Evolutionary conservation across 176 grass and related monocot genomes (phyloP), one percentile per base, ranked within the genome.

Genomic region (Oryza glumipatula): DNA sequence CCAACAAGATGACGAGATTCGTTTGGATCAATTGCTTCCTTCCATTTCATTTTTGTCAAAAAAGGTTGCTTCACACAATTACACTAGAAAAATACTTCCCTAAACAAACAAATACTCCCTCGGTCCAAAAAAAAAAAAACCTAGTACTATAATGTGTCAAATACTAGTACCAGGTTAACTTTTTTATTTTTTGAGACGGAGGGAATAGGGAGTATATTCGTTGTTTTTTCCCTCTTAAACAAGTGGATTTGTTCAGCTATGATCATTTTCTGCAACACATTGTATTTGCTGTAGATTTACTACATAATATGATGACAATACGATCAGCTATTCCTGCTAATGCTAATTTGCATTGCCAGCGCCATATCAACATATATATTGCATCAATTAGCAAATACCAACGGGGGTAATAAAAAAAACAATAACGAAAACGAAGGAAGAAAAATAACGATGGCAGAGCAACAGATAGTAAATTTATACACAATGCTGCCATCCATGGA

Each of bases 381-480:
- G 8, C 19, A 72, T 45, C 70, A 26, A 15, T 1, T 46, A 46
- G n/a, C 70, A 72, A 72, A 45, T 45, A 23, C 17, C 26, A 6
- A 33, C 14, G 2, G 46, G 58, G 9, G 1, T n/a, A 63, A 61
- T 3, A 36, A 76, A 52, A 52, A 75, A 67, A 75, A 36, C 35
- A 32, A 32, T 32, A 32, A 32, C 30, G 30, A 32, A 32, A 32
- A 32, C 30, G 30, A 32, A 32, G 30, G 35, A 36, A 36, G 35
- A 52, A 52, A 6, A 75, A 17, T 33, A 87, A 47, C 43, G 22
- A 67, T 80, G n/a, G 51, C 76, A 80, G 48, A 86, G 68, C 43
- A 86, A 73, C 43, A 52, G 30, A 73, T 60, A 9, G 26, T 38
- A 32, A 65, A 73, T 33, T 74, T 83, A 73, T 88, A 74, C 75